phyloP scores from a whole-genome alignment of 2,329 filamentous ascomycete genomes.

The Diaporthe australafricana region DNA sequence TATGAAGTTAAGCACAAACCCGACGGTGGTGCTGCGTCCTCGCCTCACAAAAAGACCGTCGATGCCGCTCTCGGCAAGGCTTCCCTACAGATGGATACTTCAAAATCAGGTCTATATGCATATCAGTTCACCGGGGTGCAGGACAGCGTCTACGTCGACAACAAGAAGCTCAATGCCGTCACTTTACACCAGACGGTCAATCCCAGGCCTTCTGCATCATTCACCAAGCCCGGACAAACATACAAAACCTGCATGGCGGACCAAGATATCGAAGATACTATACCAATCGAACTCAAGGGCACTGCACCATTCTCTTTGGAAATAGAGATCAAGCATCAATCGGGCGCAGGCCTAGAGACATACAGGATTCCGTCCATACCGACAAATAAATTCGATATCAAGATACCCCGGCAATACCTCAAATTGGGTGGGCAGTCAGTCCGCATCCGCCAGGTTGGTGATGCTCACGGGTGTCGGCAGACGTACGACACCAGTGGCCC shows the following conservation, averaged over 20 bases:
- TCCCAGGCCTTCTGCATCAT: conserved; percentile 83
- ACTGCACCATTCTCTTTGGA: conserved; percentile 90
- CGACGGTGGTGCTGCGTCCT: conserved; percentile 70
- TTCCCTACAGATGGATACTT: conserved; percentile 87
- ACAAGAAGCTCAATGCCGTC: conserved; percentile 73
- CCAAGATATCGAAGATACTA: conserved; percentile 82
- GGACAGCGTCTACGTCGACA: conserved; percentile 86
- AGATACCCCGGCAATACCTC: conserved; percentile 85
- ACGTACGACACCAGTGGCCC: conserved; percentile 78
- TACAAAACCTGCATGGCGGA: conserved; percentile 96
- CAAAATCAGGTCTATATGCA: conserved; percentile 82
- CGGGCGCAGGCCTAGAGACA: conserved; percentile 81
- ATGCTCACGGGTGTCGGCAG: conserved; percentile 86
- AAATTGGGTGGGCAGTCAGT: conserved; percentile 91
- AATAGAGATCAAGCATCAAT: conserved; percentile 92
- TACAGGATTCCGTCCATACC: conserved; percentile 85
- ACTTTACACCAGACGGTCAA: conserved; percentile 86
- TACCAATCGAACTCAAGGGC: conserved; percentile 87
- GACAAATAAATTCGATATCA: conserved; percentile 79
- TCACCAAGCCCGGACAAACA: conserved; percentile 87
- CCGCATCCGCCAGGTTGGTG: conserved; percentile 89
- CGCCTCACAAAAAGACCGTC: conserved; percentile 76
- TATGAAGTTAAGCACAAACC: conserved; percentile 84
- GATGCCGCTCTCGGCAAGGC: conserved; percentile 82
- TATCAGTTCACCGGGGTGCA: conserved; percentile 88